These are phyloP conservation scores for Uronychia binucleata DNA, from an alignment of 73 alveolate genomes.

Conservation along the genomic window DNA sequence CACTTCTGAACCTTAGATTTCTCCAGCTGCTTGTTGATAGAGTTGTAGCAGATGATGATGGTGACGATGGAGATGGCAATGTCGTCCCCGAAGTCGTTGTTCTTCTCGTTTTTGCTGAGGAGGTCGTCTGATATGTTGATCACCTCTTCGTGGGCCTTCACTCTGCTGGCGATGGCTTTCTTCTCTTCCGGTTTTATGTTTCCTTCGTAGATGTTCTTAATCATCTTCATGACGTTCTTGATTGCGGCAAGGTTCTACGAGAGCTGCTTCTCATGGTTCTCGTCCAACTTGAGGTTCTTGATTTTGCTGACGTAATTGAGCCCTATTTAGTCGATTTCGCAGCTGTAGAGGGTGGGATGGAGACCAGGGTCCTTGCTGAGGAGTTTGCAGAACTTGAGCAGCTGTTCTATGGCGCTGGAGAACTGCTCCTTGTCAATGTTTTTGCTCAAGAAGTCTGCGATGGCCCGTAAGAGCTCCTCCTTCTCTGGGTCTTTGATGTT, in stretches of 20 bases:
- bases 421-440: background rate
- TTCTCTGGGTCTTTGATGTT: background rate
- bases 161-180: constrained; percentile 15
- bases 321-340: constrained; percentile 19
- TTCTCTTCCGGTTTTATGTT: constrained; percentile 15
- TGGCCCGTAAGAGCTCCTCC: background rate
- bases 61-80: constrained; percentile 56
- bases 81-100: constrained; percentile 18
- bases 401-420: constrained; percentile 15
- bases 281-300: constrained; percentile 13
- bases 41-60: constrained; percentile 59
- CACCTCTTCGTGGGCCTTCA: constrained; percentile 16
- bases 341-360: constrained; percentile 15
- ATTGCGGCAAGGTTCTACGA: constrained; percentile 13
- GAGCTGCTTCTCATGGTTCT: constrained; percentile 17
- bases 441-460: constrained; percentile 2
- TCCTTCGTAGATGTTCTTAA: constrained; percentile 55
- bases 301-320: constrained; percentile 20
- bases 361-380: constrained; percentile 36
- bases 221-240: constrained; percentile 55
- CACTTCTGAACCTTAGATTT: constrained; percentile 14
- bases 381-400: constrained; percentile 45
- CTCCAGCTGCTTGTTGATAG: constrained; percentile 51
- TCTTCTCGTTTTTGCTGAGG: constrained; percentile 17
- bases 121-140: constrained; percentile 39